Percentiles rank a stretch among this genome's conserved stretches.
phyloP scores from a whole-genome alignment of 2,329 filamentous ascomycete species.

The Reticulascus tulasneorum region DNA sequence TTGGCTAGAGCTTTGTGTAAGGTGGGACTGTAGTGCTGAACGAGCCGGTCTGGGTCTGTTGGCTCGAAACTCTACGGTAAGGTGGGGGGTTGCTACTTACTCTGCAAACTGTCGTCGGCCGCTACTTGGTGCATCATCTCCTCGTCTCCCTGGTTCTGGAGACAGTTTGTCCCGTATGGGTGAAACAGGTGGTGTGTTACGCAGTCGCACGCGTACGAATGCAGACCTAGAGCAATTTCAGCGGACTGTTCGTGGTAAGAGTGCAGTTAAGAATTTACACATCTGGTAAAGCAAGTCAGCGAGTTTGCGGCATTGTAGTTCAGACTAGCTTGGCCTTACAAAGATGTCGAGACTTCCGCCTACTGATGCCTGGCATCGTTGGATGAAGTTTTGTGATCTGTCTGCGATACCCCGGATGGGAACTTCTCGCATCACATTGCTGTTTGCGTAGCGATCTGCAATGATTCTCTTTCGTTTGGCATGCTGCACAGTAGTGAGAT shows the following conservation, averaged over 20 bases:
- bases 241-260: conserved; percentile 6
- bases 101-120: conserved; percentile 63
- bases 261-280: no score
- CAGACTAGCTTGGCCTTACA: conserved; percentile 41
- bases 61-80: not conserved
- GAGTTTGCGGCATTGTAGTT: no score
- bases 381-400: conserved; percentile 51
- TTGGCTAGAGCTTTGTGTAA: conserved; percentile 44
- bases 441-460: conserved; percentile 66
- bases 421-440: conserved; percentile 55
- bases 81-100: conserved; percentile 34
- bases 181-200: conserved; percentile 68
- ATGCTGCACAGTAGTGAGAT: conserved; percentile 39
- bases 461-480: conserved; percentile 59
- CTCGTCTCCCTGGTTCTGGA: conserved; percentile 52
- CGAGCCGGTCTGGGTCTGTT: conserved; percentile 46
- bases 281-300: no score
- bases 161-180: conserved; percentile 58
- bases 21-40: conserved; percentile 53
- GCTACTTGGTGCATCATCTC: conserved; percentile 66
- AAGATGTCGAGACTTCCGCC: conserved; percentile 55
- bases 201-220: conserved; percentile 67
- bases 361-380: conserved; percentile 43
- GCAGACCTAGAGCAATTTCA: conserved; percentile 33
- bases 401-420: conserved; percentile 55